Evolutionary conservation across 179 eudicot species (phyloP), one percentile per base, ranked within the genome.

Genomic region (Beta corolliflora): DNA sequence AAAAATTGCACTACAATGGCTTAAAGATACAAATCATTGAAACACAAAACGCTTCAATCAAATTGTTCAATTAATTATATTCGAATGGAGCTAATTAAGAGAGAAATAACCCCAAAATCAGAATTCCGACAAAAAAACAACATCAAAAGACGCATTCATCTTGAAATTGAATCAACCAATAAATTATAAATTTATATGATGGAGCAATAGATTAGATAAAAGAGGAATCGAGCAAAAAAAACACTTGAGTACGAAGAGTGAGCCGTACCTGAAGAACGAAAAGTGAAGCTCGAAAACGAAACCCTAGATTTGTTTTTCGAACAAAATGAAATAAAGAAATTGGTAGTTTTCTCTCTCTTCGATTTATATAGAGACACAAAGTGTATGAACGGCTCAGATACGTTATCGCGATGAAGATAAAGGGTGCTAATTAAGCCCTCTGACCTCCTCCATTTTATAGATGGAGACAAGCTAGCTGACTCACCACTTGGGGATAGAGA

Each of bases 271-370:
- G 78, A 52, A 12, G 77, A 73, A 50, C 61, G 45, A 25, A 31
- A 56, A 12, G 45, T 13, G 77, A 31, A 80, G 48, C 52, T 36
- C 46, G 41, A 44, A 56, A 80, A 80, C 82, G 44, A 56, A 80
- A 80, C 82, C 82, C 82, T 80, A 80, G 82, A 80, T 80, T 73
- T 80, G 72, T 31, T 73, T 31, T 73, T 73, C 18, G 77, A 61
- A 29, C 41, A 15, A 15, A 60, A 58, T n/a, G 11, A 45, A 44
- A 59, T 50, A 44, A 71, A 19, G 36, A 79, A 23, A 25, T 23
- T 23, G 1, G 7, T 1, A 9, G 5, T 0, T 19, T 1, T 46
- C 5, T 45, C 58, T 58, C 19, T 60, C 56, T 46, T 21, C 7
- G 12, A 5, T 64, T 45, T 77, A 75, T 77, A 77, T 48, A 25